phyloP scores from a whole-genome alignment of 139 green algal species.

The Nannochloris sp. region DNA sequence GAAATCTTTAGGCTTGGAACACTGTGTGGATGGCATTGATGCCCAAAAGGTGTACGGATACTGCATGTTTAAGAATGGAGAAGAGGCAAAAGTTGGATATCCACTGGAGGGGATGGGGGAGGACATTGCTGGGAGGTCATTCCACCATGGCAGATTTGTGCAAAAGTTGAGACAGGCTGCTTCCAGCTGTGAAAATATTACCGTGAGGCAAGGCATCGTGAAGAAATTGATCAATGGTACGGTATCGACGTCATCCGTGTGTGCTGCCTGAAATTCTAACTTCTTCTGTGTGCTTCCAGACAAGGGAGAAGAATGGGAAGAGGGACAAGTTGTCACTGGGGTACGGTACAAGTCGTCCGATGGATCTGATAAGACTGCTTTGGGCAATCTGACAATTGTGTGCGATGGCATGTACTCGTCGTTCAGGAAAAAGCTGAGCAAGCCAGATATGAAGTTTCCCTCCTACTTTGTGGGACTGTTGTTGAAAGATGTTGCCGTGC shows the following conservation, averaged over 20 bases:
- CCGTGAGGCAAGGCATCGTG: slow-evolving; percentile 60
- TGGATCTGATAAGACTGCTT: slow-evolving; percentile 34
- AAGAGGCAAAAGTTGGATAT: slow-evolving; percentile 70
- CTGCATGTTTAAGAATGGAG: slow-evolving; percentile 82
- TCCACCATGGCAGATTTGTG: slow-evolving; percentile 96
- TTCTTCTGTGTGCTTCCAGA: neutral
- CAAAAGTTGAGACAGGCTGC: slow-evolving; percentile 69
- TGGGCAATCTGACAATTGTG: slow-evolving; percentile 76
- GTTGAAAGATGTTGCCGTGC: slow-evolving; percentile 59
- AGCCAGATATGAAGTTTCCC: slow-evolving; percentile 63
- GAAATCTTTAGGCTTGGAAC: slow-evolving; percentile 76
- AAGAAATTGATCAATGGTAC: slow-evolving; percentile 53
- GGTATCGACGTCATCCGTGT: neutral
- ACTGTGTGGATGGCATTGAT: slow-evolving; percentile 80
- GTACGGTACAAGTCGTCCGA: slow-evolving; percentile 66
- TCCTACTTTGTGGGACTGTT: slow-evolving; percentile 93
- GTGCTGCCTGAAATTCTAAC: no score
- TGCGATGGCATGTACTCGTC: slow-evolving; percentile 97
- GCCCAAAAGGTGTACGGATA: slow-evolving; percentile 89
- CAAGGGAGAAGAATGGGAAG: slow-evolving; percentile 53
- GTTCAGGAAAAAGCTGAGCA: slow-evolving; percentile 64
- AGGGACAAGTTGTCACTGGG: slow-evolving; percentile 76
- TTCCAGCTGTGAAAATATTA: slow-evolving; percentile 37
- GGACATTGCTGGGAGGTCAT: slow-evolving; percentile 82
- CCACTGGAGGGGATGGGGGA: slow-evolving; percentile 57